phyloP scores from a whole-genome alignment of 73 alveolate species.

The Stentor coeruleus region DNA sequence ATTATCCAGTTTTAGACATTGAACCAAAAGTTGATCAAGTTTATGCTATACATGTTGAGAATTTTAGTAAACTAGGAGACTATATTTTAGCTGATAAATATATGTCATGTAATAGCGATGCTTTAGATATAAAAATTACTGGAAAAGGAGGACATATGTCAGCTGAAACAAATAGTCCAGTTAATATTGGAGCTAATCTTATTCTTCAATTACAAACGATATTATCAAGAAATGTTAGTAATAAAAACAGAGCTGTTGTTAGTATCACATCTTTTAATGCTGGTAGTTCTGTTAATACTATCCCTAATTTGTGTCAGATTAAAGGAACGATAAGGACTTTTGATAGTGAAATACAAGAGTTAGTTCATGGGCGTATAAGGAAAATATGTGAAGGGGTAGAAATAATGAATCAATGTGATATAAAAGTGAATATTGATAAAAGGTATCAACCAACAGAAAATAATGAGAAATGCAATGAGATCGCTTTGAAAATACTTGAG shows the following conservation, averaged over 20 bases:
- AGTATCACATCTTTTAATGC: neutral
- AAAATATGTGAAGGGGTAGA: slow-evolving; percentile 32
- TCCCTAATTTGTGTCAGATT: neutral
- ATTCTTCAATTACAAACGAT: neutral
- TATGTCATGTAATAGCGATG: slow-evolving; percentile 22
- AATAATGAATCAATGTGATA: slow-evolving; percentile 9
- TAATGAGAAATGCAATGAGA: slow-evolving; percentile 16
- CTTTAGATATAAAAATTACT: slow-evolving; percentile 22
- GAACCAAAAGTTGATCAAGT: slow-evolving; percentile 34
- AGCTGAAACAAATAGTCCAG: slow-evolving; percentile 31
- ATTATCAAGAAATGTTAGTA: neutral
- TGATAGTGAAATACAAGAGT: slow-evolving; percentile 15
- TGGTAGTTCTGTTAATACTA: neutral
- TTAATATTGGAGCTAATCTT: slow-evolving; percentile 11
- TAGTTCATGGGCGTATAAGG: neutral
- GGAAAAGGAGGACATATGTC: slow-evolving; percentile 39
- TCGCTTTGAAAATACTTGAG: neutral
- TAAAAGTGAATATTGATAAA: neutral
- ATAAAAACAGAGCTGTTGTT: neutral
- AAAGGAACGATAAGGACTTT: slow-evolving; percentile 35
- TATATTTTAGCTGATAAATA: neutral
- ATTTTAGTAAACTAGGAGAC: slow-evolving; percentile 18
- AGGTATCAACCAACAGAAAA: slow-evolving; percentile 27
- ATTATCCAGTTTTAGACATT: slow-evolving; percentile 22
- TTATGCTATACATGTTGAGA: slow-evolving; percentile 30